Evolutionary conservation across 1,139 yeast species (phyloP).

Genomic region (Magnusiomyces fungicola): DNA sequence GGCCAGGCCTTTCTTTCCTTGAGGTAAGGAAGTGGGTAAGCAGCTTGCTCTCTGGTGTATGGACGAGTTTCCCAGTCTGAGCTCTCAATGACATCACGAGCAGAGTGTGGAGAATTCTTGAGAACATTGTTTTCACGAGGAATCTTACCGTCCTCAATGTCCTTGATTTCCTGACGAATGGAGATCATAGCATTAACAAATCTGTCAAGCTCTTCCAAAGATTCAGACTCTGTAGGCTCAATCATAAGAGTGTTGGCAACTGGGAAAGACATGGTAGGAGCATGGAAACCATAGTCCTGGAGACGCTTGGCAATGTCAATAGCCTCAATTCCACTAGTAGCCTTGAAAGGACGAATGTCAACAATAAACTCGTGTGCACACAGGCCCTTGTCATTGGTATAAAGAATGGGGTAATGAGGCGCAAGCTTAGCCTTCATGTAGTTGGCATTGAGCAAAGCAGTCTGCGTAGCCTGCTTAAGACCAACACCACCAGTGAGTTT

Average conservation of each 20-base stretch:
- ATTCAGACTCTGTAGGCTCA: constrained; percentile 96
- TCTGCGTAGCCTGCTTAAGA: constrained; percentile 73
- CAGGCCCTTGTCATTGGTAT: constrained; percentile 60
- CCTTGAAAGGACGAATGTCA: constrained; percentile 81
- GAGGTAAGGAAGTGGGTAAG: constrained; percentile 75
- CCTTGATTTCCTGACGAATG: constrained; percentile 75
- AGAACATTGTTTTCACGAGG: constrained; percentile 56
- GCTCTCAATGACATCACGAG: constrained; percentile 57
- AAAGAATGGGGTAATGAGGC: constrained; percentile 66
- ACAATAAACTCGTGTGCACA: constrained; percentile 97
- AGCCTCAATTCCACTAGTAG: constrained; percentile 72
- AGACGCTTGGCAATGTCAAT: constrained; percentile 94
- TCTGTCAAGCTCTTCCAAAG: constrained; percentile 78
- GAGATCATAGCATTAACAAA: constrained; percentile 82
- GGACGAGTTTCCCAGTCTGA: constrained; percentile 74
- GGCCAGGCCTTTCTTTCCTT: constrained; percentile 89
- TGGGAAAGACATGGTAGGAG: constrained; percentile 98
- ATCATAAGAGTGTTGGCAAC: constrained; percentile 96
- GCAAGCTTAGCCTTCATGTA: constrained; percentile 80
- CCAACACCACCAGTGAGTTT: constrained; percentile 87
- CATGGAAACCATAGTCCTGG: constrained; percentile 98
- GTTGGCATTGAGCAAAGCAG: constrained; percentile 92
- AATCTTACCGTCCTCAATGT: constrained; percentile 58
- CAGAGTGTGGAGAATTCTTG: constrained; percentile 89
- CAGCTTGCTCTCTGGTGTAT: constrained; percentile 88